Evolutionary conservation across 306 rosid species (phyloP), one percentile per base, ranked within the genome.

Genomic region (Quercus berberidifolia): DNA sequence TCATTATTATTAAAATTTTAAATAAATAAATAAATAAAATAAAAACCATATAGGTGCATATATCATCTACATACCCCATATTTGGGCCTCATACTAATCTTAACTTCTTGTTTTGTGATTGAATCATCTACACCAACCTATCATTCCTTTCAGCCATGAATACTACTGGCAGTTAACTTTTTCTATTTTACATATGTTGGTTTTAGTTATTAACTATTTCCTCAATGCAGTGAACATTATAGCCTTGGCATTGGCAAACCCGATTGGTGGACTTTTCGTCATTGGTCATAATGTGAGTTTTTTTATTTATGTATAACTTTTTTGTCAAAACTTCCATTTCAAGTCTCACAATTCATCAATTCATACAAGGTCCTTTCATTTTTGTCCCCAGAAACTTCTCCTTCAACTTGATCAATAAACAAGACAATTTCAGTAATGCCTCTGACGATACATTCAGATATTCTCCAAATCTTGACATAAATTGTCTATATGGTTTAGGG

Each of bases 201-300:
- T 28, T 54, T 35, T 35, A 28, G 38, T 46, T 54, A 46, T 78
- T 43, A 23, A 30, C 72, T 19, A 56, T 11, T 59, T 62, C 71
- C 43, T 75, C 62, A 33, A 77, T 67, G 89, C 89, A 92, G 97
- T 82, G 84, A 92, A 81, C 85, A 86, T 94, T 79, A 26, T 94
- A 18, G 85, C 88, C 38, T 83, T 94, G 86, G 86, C 94, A 68
- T 46, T 92, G 78, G 97, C 98, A 74, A 91, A 94, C 80, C 76
- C 88, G 81, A 78, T 94, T 5, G 92, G 97, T 20, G 98, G 98
- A 76, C 87, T 94, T 68, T 89, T 89, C 78, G 17, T 84, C 79
- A 84, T 92, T 59, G 86, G 80, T 76, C 89, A 92, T 74, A 78
- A 79, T 55, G 96, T 94, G 85, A 94, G 98, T 88, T 19, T 68